Percentiles rank a stretch among this genome's conserved stretches.
Conservation (phyloP, 2,329 filamentous ascomycete genomes). For the Talaromyces sp. region DNA sequence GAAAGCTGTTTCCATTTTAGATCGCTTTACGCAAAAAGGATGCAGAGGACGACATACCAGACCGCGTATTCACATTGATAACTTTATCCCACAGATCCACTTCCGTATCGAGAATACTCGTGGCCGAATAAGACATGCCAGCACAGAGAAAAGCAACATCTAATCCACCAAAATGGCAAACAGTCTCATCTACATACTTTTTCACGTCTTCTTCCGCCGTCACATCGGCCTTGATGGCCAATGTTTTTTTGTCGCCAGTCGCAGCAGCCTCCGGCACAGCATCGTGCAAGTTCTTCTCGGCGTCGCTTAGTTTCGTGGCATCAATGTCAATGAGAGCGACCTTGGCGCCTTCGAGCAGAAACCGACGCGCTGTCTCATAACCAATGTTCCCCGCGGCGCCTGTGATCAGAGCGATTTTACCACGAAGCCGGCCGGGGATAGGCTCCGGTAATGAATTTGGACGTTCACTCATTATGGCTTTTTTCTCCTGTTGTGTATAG, state of each 20-base stretch:
- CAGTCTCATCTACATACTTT: not conserved
- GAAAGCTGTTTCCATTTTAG: constrained; percentile 20
- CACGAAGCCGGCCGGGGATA: constrained; percentile 11
- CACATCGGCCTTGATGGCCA: constrained; percentile 31
- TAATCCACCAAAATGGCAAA: not conserved
- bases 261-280: not conserved
- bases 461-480: not conserved
- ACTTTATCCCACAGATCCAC: constrained; percentile 32
- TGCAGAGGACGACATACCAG: constrained; percentile 23
- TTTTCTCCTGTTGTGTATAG: not conserved
- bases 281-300: constrained; percentile 15
- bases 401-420: constrained; percentile 11
- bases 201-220: constrained; percentile 27
- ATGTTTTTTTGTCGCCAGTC: constrained; percentile 16
- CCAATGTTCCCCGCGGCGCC: constrained; percentile 17
- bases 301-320: constrained; percentile 14
- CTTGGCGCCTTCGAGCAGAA: constrained; percentile 34
- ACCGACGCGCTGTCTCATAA: constrained; percentile 31
- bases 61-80: constrained; percentile 35
- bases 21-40: not conserved
- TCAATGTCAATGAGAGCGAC: constrained; percentile 33
- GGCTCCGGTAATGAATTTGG: not conserved
- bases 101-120: constrained; percentile 31
- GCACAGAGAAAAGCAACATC: constrained; percentile 6
- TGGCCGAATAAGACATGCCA: constrained; percentile 17